Evolutionary conservation across 257 asterid species (phyloP).

Genomic region (Rubia yunnanensis): DNA sequence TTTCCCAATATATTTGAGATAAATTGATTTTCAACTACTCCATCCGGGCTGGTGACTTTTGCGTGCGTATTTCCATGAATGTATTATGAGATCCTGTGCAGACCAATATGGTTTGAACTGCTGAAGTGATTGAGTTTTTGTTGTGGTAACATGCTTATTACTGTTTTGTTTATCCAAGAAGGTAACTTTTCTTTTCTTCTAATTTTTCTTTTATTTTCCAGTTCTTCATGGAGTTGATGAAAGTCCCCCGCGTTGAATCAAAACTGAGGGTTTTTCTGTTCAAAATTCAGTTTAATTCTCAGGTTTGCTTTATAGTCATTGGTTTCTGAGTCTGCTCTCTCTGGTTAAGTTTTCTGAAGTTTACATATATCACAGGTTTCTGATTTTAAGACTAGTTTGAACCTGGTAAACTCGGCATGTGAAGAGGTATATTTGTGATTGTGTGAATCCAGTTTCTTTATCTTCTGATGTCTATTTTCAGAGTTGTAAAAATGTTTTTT

Average conservation of each 20-base stretch:
- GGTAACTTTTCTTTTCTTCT: constrained; percentile 10
- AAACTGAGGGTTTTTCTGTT: constrained; percentile 89
- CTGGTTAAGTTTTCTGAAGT: constrained; percentile 19
- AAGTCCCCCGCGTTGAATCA: constrained; percentile 97
- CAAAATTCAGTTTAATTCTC: constrained; percentile 91
- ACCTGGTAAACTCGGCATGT: constrained; percentile 79
- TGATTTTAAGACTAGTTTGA: constrained; percentile 79
- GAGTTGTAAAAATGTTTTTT: constrained; percentile 12
- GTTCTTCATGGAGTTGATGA: constrained; percentile 99
- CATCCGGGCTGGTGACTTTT: neutral
- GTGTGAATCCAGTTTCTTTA: neutral
- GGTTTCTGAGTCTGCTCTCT: constrained; percentile 12
- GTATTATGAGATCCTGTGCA: neutral
- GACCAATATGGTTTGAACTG: neutral
- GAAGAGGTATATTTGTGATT: constrained; percentile 65
- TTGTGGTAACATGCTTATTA: neutral
- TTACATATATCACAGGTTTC: constrained; percentile 42
- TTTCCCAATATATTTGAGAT: neutral
- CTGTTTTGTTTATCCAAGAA: neutral
- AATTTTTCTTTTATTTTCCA: constrained; percentile 31
- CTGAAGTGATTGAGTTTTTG: neutral
- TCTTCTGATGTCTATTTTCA: constrained; percentile 9
- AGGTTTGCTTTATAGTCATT: constrained; percentile 46
- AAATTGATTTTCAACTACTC: neutral
- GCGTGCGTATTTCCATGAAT: neutral